phyloP scores from a whole-genome alignment of 371 early-diverging fungal species.

The Mortierella polycephala region DNA sequence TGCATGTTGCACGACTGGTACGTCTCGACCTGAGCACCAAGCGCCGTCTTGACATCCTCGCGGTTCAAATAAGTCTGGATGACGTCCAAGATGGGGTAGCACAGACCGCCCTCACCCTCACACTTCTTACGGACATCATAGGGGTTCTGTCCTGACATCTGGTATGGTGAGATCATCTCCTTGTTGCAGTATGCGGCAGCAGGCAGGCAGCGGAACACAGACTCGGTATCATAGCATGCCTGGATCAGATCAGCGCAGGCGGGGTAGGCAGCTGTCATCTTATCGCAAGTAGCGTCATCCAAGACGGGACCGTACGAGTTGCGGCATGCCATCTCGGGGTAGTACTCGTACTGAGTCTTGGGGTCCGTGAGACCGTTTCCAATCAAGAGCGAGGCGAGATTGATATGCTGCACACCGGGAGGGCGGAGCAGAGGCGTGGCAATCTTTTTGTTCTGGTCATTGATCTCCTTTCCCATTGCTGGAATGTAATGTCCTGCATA shows the following conservation, averaged over 20 bases:
- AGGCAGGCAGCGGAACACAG: constrained; percentile 82
- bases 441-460: constrained; percentile 70
- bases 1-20: constrained; percentile 87
- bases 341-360: constrained; percentile 89
- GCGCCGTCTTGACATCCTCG: constrained; percentile 79
- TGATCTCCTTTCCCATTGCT: constrained; percentile 77
- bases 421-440: constrained; percentile 55
- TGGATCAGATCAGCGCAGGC: constrained; percentile 82
- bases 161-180: constrained; percentile 70
- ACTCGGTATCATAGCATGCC: constrained; percentile 84
- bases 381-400: constrained; percentile 82
- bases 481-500: constrained; percentile 88
- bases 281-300: constrained; percentile 67
- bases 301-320: constrained; percentile 83
- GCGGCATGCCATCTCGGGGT: constrained; percentile 87
- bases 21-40: constrained; percentile 69
- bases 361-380: constrained; percentile 96
- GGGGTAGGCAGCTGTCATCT: constrained; percentile 78
- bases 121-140: constrained; percentile 88
- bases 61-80: constrained; percentile 84
- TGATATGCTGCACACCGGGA: constrained; percentile 66
- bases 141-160: constrained; percentile 76
- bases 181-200: constrained; percentile 91
- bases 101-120: constrained; percentile 74
- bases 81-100: constrained; percentile 84